phyloP scores from a whole-genome alignment of 495 filamentous ascomycete genomes.

The Penicillium robsamsonii region DNA sequence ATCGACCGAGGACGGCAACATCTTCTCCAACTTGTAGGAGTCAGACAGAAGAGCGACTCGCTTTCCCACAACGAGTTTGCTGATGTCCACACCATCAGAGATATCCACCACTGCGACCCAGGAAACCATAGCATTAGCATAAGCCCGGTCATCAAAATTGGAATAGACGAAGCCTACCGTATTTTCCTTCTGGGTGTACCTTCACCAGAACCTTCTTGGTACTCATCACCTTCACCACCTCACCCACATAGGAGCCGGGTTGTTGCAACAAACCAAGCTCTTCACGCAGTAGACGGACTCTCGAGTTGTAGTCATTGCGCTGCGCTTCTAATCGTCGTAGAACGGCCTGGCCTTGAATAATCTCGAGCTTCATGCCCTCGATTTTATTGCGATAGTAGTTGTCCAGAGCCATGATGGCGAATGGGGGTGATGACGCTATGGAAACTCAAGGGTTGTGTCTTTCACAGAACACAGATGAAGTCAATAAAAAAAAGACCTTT shows the following conservation, averaged over 20 bases:
- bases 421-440: slow-evolving; percentile 31
- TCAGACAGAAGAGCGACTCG: slow-evolving; percentile 95
- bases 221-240: slow-evolving; percentile 99
- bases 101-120: slow-evolving; percentile 84
- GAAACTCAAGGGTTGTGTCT: slow-evolving; percentile 13
- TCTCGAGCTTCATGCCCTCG: slow-evolving; percentile 99
- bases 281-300: slow-evolving; percentile 91
- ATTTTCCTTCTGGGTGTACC: slow-evolving; percentile 99
- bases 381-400: slow-evolving; percentile 99
- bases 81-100: slow-evolving; percentile 87
- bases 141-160: neutral
- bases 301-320: slow-evolving; percentile 98
- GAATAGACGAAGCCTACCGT: slow-evolving; percentile 61
- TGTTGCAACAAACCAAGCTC: slow-evolving; percentile 96
- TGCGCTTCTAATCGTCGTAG: slow-evolving; percentile 94
- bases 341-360: slow-evolving; percentile 95
- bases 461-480: slow-evolving; percentile 4
- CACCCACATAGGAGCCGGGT: slow-evolving; percentile 95
- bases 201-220: slow-evolving; percentile 99
- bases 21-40: slow-evolving; percentile 96
- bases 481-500: neutral
- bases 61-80: slow-evolving; percentile 95
- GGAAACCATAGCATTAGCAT: slow-evolving; percentile 15
- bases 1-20: slow-evolving; percentile 95
- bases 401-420: slow-evolving; percentile 86